Conservation (phyloP, 1,284 basidiomycete species). For the Volvariella surrecta region DNA sequence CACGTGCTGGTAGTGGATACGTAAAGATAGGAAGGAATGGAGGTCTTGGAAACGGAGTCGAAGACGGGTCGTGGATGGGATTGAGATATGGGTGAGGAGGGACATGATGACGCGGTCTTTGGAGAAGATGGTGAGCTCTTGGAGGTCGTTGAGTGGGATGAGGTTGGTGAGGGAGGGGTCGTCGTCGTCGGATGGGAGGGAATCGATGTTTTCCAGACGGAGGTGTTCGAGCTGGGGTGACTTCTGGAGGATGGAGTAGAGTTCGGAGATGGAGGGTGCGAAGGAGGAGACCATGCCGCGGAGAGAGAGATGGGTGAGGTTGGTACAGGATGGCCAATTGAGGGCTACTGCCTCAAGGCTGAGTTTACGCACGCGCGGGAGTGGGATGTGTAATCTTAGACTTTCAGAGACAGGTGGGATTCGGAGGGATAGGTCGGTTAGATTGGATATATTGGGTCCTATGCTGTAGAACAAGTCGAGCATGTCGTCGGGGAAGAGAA, state of each 20-base stretch:
- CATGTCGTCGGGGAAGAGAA: slow-evolving; percentile 25
- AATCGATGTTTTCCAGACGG: slow-evolving; percentile 17
- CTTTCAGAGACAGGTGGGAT: slow-evolving; percentile 19
- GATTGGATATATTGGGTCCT: slow-evolving; percentile 15
- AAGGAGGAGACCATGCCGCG: slow-evolving; percentile 18
- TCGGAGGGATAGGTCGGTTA: slow-evolving; percentile 22
- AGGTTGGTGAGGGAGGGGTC: neutral
- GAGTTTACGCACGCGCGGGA: slow-evolving; percentile 21
- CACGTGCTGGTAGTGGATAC: neutral
- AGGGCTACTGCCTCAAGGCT: slow-evolving; percentile 22
- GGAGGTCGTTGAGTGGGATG: slow-evolving; percentile 15
- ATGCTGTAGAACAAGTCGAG: slow-evolving; percentile 18
- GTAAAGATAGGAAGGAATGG: neutral
- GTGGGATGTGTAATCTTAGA: slow-evolving; percentile 16
- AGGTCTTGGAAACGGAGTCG: slow-evolving; percentile 18
- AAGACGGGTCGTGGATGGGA: slow-evolving; percentile 17
- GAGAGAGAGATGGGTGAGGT: slow-evolving; percentile 22
- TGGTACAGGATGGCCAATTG: slow-evolving; percentile 18
- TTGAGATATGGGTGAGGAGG: slow-evolving; percentile 16
- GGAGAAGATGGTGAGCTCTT: slow-evolving; percentile 18
- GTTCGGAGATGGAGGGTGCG: slow-evolving; percentile 20
- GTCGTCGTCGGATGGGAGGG: slow-evolving; percentile 1
- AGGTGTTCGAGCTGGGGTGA: slow-evolving; percentile 23
- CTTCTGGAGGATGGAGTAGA: slow-evolving; percentile 18
- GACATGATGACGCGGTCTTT: slow-evolving; percentile 15